Conservation (phyloP, 306 rosid genomes). For the Fragaria vesca region DNA sequence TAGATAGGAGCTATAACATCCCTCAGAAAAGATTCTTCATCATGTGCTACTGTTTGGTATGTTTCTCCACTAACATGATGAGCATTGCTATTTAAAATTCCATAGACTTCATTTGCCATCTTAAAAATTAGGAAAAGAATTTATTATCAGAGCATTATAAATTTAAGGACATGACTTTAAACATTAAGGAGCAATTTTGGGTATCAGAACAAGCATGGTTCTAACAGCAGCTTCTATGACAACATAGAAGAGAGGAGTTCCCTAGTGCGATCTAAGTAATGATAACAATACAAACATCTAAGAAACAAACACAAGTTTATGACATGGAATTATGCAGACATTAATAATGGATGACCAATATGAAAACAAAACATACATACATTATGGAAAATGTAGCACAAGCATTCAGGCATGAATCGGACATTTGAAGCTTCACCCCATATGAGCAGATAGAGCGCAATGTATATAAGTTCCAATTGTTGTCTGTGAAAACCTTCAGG, state of each 20-base stretch:
- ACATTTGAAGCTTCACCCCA: conserved; percentile 99
- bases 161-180: background rate
- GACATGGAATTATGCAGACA: conserved; percentile 23
- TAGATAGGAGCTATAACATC: conserved; percentile 70
- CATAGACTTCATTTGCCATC: conserved; percentile 72
- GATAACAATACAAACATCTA: background rate
- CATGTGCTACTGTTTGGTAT: conserved; percentile 41
- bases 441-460: conserved; percentile 90
- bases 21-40: conserved; percentile 68
- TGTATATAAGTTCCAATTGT: conserved; percentile 70
- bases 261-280: background rate
- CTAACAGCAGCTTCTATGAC: background rate
- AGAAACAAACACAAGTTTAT: conserved; percentile 10
- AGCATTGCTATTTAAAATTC: conserved; percentile 52
- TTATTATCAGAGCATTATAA: conserved; percentile 17
- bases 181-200: background rate
- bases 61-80: conserved; percentile 51
- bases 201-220: conserved; percentile 3
- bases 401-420: conserved; percentile 99
- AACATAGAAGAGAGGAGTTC: background rate
- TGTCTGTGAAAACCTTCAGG: conserved; percentile 40
- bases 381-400: conserved; percentile 92
- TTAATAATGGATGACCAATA: conserved; percentile 17
- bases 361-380: conserved; percentile 43
- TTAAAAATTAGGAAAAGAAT: conserved; percentile 31